A percentile compares a stretch with the other conserved stretches of the same genome.
phyloP scores from a whole-genome alignment of 176 grass and related monocot genomes.

The Oryza officinalis region DNA sequence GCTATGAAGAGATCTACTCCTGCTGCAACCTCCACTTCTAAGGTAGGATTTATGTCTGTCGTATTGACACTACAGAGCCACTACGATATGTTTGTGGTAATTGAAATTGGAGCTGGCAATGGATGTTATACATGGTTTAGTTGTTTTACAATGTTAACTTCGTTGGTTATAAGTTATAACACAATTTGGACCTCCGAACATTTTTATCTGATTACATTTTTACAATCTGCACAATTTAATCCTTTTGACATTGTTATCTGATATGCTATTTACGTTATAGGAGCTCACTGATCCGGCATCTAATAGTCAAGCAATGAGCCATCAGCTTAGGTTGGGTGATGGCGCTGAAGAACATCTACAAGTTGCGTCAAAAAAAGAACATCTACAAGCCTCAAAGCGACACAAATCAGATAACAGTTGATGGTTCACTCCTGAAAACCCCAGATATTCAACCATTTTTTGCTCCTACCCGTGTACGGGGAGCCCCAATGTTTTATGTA shows the following conservation, averaged over 20 bases:
- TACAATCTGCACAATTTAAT: neutral
- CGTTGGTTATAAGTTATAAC: neutral
- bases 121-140: neutral
- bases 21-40: conserved; percentile 30
- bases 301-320: conserved; percentile 30
- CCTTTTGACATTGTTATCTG: conserved; percentile 5
- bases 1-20: conserved; percentile 52
- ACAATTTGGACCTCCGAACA: neutral
- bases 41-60: conserved; percentile 31
- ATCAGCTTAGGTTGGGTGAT: conserved; percentile 17
- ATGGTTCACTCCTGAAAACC: neutral
- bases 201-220: neutral
- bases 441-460: conserved; percentile 39
- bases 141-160: conserved; percentile 1
- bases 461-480: conserved; percentile 2
- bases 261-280: conserved; percentile 32
- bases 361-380: too few relatives aligned
- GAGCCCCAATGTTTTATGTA: conserved; percentile 47
- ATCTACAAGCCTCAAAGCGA: conserved; percentile 56
- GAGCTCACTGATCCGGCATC: conserved; percentile 22
- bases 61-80: neutral
- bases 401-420: conserved; percentile 46
- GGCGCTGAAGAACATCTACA: conserved; percentile 40
- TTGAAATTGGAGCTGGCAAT: conserved; percentile 3
- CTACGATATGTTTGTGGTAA: neutral